Percentiles rank a stretch among this genome's conserved stretches.
These are phyloP conservation scores for Pseudogymnoascus sp. DNA, from an alignment of 2,329 filamentous ascomycete species.

Conservation along the genomic window DNA sequence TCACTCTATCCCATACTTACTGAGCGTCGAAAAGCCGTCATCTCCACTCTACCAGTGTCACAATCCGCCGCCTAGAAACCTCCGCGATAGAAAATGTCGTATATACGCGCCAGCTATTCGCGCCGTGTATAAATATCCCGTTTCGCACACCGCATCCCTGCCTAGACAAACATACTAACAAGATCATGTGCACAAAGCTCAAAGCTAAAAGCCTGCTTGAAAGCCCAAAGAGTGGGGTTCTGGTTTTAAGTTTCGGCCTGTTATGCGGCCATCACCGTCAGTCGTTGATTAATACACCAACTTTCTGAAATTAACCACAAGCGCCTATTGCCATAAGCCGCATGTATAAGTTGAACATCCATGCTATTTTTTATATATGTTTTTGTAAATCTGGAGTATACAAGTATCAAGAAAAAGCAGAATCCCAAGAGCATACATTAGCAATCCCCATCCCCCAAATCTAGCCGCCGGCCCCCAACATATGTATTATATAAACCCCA, in stretches of 20 bases:
- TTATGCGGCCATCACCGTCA: not conserved
- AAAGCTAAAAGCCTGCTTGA: not conserved
- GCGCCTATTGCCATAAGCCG: not conserved
- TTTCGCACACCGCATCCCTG: constrained; percentile 1
- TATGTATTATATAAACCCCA: not conserved
- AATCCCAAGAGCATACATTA: not conserved
- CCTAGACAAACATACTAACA: constrained; percentile 7
- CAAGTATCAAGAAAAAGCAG: not conserved
- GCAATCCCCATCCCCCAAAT: not conserved
- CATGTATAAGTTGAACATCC: not conserved
- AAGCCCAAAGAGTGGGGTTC: not conserved
- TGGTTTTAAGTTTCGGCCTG: not conserved
- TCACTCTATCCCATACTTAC: not conserved
- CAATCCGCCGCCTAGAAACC: not conserved
- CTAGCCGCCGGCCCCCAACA: not conserved
- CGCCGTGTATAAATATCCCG: constrained; percentile 1
- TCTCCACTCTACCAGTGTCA: not conserved
- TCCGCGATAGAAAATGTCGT: not conserved
- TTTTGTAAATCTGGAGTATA: constrained; percentile 1
- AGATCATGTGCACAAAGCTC: not conserved
- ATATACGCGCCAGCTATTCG: not conserved
- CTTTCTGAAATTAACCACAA: not conserved
- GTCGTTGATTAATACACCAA: not conserved
- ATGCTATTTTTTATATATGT: not conserved
- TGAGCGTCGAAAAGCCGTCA: not conserved